Conservation (phyloP, 1,284 basidiomycete genomes). For the Xerocomus amazonicus region DNA sequence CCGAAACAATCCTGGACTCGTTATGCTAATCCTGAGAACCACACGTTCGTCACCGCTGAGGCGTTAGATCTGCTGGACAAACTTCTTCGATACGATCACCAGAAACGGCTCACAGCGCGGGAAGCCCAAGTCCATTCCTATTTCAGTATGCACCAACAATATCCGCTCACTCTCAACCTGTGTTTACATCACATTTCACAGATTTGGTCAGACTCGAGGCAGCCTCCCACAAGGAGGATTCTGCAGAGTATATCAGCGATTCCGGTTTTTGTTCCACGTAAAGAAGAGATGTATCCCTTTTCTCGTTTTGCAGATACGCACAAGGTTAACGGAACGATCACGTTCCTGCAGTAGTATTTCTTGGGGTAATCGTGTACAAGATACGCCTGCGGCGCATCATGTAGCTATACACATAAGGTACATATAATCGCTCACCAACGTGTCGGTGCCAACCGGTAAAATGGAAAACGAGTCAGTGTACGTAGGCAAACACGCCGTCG, state of each 20-base stretch:
- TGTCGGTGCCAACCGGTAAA: constrained; percentile 21
- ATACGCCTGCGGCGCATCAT: constrained; percentile 11
- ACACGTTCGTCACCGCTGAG: constrained; percentile 69
- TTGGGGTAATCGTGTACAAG: constrained; percentile 6
- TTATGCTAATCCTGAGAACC: constrained; percentile 72
- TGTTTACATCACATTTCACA: constrained; percentile 26
- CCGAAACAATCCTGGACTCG: constrained; percentile 73
- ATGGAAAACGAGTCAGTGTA: constrained; percentile 30
- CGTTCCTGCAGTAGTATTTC: constrained; percentile 9
- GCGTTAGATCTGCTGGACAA: constrained; percentile 82
- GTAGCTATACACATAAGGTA: constrained; percentile 11
- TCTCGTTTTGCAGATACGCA: neutral
- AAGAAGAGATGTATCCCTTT: constrained; percentile 8
- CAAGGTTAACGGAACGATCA: constrained; percentile 5
- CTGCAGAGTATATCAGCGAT: constrained; percentile 51
- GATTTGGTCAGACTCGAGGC: constrained; percentile 56
- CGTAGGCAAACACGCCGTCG: constrained; percentile 23
- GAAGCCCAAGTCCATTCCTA: constrained; percentile 77
- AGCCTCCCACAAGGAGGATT: constrained; percentile 46
- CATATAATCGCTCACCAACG: constrained; percentile 26
- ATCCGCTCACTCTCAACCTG: constrained; percentile 14
- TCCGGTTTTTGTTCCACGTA: constrained; percentile 57
- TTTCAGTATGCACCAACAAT: constrained; percentile 55
- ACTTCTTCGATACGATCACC: constrained; percentile 81
- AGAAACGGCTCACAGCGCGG: constrained; percentile 76